phyloP scores from a whole-genome alignment of 495 filamentous ascomycete genomes.

The Trichocladium uniseriatum region DNA sequence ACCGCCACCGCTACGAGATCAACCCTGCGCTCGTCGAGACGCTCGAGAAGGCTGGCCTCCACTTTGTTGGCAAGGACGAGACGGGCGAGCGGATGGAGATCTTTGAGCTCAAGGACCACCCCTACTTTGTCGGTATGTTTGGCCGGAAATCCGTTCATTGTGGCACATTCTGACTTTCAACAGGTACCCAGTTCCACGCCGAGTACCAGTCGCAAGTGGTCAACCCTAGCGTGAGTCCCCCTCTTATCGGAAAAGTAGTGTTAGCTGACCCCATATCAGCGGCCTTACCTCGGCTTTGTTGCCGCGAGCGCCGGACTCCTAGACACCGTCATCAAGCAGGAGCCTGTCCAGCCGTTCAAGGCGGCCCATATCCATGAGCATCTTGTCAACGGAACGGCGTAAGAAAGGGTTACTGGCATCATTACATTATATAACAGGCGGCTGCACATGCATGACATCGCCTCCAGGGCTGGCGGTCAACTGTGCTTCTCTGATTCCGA shows the following conservation, averaged over 20 bases:
- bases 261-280: neutral
- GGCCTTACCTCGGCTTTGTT: conserved; percentile 14
- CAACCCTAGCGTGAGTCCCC: conserved; percentile 10
- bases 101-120: conserved; percentile 80
- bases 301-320: conserved; percentile 14
- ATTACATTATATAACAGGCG: no score
- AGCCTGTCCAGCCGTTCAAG: conserved; percentile 12
- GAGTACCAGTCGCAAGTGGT: conserved; percentile 17
- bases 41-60: conserved; percentile 49
- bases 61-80: conserved; percentile 73
- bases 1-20: conserved; percentile 69
- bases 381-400: conserved; percentile 1
- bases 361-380: neutral
- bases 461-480: no score
- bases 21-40: conserved; percentile 56
- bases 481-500: no score
- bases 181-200: conserved; percentile 18
- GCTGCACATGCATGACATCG: no score
- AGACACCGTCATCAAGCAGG: conserved; percentile 8
- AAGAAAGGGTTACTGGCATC: neutral
- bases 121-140: conserved; percentile 62
- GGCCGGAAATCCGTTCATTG: neutral
- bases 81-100: conserved; percentile 82
- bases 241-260: no score
- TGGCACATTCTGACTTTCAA: neutral